Conservation (phyloP, 768 basidiomycete genomes). For the Trametes sanguinea region DNA sequence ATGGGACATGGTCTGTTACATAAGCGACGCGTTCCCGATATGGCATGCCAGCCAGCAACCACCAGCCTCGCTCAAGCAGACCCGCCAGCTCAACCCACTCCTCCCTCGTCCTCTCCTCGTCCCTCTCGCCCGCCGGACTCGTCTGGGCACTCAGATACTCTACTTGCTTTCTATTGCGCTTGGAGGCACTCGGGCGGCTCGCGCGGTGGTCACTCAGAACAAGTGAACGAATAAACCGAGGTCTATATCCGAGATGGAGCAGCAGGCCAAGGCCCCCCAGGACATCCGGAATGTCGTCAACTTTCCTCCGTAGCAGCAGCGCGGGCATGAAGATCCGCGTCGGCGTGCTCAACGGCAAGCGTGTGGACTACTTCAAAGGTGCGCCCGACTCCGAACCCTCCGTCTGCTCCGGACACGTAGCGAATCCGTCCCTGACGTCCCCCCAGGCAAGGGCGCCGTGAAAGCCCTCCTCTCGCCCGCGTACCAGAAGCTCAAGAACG, state of each 20-base stretch:
- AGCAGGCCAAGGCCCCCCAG: slow-evolving; percentile 77
- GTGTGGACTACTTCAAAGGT: slow-evolving; percentile 99
- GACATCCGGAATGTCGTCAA: slow-evolving; percentile 82
- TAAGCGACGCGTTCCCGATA: slow-evolving; percentile 20
- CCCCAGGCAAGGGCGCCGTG: slow-evolving; percentile 84
- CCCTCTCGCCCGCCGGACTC: slow-evolving; percentile 4
- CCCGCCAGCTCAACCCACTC: slow-evolving; percentile 16
- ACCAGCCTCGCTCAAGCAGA: slow-evolving; percentile 17
- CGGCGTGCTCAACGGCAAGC: slow-evolving; percentile 91
- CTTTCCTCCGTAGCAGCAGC: slow-evolving; percentile 82
- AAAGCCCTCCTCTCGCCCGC: slow-evolving; percentile 91
- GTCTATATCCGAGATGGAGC: slow-evolving; percentile 47
- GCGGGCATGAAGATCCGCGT: slow-evolving; percentile 87
- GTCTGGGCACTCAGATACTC: slow-evolving; percentile 3
- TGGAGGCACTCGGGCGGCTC: not conserved
- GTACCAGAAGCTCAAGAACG: slow-evolving; percentile 85
- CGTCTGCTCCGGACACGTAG: slow-evolving; percentile 3
- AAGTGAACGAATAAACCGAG: not conserved
- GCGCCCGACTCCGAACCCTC: slow-evolving; percentile 22
- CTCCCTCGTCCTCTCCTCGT: slow-evolving; percentile 10
- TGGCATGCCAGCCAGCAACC: slow-evolving; percentile 21
- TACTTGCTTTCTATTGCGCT: slow-evolving; percentile 9
- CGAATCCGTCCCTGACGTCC: not conserved
- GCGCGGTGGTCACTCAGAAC: not conserved
- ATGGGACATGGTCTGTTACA: slow-evolving; percentile 9